These are phyloP conservation scores for Talaromyces sp. DNA, from an alignment of 2,329 filamentous ascomycete genomes.

Conservation along the genomic window DNA sequence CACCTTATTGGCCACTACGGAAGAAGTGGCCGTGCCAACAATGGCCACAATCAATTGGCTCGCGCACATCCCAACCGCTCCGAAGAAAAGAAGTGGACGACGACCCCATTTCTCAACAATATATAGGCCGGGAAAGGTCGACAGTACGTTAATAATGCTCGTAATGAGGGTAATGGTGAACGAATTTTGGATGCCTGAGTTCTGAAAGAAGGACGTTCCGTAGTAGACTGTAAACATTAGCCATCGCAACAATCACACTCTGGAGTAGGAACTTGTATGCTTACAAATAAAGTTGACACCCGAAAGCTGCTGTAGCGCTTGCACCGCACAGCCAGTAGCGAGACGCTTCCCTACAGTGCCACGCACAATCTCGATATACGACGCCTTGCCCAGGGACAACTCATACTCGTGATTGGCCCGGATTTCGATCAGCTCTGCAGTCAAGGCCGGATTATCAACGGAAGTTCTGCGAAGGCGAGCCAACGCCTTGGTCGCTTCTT, in stretches of 20 bases:
- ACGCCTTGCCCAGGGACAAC: constrained; percentile 40
- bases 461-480: constrained; percentile 57
- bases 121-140: constrained; percentile 43
- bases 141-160: constrained; percentile 43
- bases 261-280: constrained; percentile 6
- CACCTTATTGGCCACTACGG: constrained; percentile 35
- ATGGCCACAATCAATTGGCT: constrained; percentile 47
- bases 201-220: constrained; percentile 35
- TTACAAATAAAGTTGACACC: constrained; percentile 41
- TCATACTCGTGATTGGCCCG: constrained; percentile 85
- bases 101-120: constrained; percentile 47
- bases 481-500: constrained; percentile 59
- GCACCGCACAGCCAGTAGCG: constrained; percentile 33
- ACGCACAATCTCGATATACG: constrained; percentile 30
- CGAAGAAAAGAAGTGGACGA: constrained; percentile 42
- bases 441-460: constrained; percentile 57
- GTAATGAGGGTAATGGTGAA: constrained; percentile 46
- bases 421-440: constrained; percentile 72
- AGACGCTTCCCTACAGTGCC: constrained; percentile 31
- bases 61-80: constrained; percentile 42
- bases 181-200: constrained; percentile 36
- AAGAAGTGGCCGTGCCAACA: constrained; percentile 38
- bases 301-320: constrained; percentile 35
- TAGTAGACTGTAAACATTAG: constrained; percentile 26
- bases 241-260: not conserved